Percentiles rank a stretch among this genome's conserved stretches.
These are phyloP conservation scores for Lachnellula occidentalis DNA, from an alignment of 2,329 filamentous ascomycete genomes.

Conservation along the genomic window DNA sequence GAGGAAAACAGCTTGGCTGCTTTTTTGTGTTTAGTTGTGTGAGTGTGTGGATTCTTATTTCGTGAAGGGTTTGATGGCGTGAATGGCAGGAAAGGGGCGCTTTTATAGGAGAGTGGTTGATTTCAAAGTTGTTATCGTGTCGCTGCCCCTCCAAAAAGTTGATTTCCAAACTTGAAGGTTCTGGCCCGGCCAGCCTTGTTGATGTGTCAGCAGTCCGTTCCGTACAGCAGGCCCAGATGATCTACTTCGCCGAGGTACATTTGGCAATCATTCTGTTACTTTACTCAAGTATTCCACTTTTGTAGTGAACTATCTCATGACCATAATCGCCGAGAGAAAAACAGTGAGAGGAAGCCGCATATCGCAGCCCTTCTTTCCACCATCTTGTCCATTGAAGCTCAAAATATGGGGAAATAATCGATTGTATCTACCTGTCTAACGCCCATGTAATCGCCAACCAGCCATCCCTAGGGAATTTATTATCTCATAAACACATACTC, in stretches of 20 bases:
- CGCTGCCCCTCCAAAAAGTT: constrained; percentile 17
- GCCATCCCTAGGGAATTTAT: not conserved
- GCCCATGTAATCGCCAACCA: not conserved
- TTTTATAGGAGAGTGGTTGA: constrained; percentile 9
- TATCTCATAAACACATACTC: not conserved
- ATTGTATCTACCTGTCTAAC: constrained; percentile 7
- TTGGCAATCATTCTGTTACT: not conserved
- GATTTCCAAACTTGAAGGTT: constrained; percentile 17
- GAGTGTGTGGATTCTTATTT: too few species aligned
- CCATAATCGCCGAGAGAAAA: not conserved
- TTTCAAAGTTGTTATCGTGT: constrained; percentile 19
- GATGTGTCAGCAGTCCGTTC: constrained; percentile 11
- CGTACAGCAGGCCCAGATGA: not conserved
- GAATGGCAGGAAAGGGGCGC: not conserved
- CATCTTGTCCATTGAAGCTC: not conserved
- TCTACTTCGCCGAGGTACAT: not conserved
- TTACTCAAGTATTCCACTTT: not conserved
- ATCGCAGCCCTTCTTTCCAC: not conserved
- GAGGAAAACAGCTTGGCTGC: constrained; percentile 91
- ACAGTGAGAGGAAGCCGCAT: not conserved
- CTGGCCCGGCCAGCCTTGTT: constrained; percentile 7
- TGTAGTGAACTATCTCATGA: not conserved
- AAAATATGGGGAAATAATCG: not conserved
- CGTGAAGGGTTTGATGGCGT: too few species aligned
- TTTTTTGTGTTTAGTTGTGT: not conserved